A percentile compares a stretch with the other conserved stretches of the same genome.
These are phyloP conservation scores for Striga asiatica DNA, from an alignment of 257 asterid species.

Conservation along the genomic window DNA sequence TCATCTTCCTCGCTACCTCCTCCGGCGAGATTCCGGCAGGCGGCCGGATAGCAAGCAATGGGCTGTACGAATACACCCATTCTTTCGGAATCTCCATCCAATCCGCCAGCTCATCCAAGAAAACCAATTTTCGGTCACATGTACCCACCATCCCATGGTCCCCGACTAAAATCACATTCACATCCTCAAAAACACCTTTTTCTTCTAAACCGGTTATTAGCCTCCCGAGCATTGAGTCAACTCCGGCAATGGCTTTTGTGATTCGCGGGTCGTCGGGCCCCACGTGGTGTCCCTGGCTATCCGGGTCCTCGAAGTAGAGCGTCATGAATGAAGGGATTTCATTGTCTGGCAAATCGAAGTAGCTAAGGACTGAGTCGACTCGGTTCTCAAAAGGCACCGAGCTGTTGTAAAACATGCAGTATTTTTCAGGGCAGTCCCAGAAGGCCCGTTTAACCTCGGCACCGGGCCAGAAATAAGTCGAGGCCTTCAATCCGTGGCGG, in stretches of 20 bases:
- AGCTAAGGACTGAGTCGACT: slow-evolving; percentile 51
- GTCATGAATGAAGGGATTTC: slow-evolving; percentile 63
- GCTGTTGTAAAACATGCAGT: slow-evolving; percentile 36
- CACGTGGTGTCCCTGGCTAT: slow-evolving; percentile 61
- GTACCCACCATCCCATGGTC: slow-evolving; percentile 88
- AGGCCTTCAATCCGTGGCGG: slow-evolving; percentile 49
- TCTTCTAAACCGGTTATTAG: slow-evolving; percentile 53
- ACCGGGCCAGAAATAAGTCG: slow-evolving; percentile 70
- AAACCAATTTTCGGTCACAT: slow-evolving; percentile 54
- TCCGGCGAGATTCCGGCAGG: slow-evolving; percentile 25
- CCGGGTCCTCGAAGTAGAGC: slow-evolving; percentile 66
- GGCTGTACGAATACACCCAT: slow-evolving; percentile 53
- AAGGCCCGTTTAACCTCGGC: slow-evolving; percentile 60
- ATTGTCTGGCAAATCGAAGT: slow-evolving; percentile 43
- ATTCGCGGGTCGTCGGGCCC: slow-evolving; percentile 65
- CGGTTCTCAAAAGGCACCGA: slow-evolving; percentile 52
- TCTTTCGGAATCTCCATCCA: slow-evolving; percentile 42
- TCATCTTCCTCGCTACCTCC: slow-evolving; percentile 48
- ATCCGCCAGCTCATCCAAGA: slow-evolving; percentile 43
- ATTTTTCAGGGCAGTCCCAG: slow-evolving; percentile 45
- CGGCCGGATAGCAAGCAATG: slow-evolving; percentile 64
- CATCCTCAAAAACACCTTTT: slow-evolving; percentile 59
- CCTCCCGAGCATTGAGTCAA: slow-evolving; percentile 54
- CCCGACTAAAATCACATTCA: slow-evolving; percentile 47
- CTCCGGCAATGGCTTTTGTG: slow-evolving; percentile 40